phyloP scores from a whole-genome alignment of 345 rosid genomes.

The Populus davidiana region DNA sequence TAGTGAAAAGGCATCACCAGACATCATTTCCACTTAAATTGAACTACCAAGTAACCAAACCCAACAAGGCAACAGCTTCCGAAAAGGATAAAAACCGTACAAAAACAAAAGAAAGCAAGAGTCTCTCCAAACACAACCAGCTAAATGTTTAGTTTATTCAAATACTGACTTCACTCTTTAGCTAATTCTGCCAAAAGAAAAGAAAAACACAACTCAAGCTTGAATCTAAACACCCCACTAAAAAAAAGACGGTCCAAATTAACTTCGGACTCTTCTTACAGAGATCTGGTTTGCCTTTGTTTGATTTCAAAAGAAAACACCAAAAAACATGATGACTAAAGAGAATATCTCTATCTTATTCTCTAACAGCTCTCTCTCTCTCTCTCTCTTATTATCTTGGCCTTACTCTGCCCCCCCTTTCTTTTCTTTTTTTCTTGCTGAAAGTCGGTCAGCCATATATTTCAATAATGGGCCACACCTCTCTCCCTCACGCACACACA shows the following conservation, averaged over 20 bases:
- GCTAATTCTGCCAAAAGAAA: constrained; percentile 66
- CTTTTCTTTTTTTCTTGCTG: not conserved
- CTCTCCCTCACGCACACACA: not conserved
- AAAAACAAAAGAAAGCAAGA: constrained; percentile 39
- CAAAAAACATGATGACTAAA: constrained; percentile 26
- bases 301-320: constrained; percentile 43
- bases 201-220: constrained; percentile 45
- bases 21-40: constrained; percentile 38
- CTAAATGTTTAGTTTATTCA: constrained; percentile 48
- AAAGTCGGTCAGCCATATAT: constrained; percentile 15
- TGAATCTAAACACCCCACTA: constrained; percentile 34
- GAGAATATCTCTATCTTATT: constrained; percentile 25
- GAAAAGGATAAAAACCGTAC: constrained; percentile 36
- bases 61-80: constrained; percentile 38
- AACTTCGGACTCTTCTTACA: constrained; percentile 44
- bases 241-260: constrained; percentile 23
- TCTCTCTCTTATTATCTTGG: constrained; percentile 20
- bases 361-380: constrained; percentile 1
- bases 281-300: constrained; percentile 43
- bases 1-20: constrained; percentile 59
- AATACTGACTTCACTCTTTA: constrained; percentile 31
- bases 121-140: constrained; percentile 52
- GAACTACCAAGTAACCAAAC: constrained; percentile 2
- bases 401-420: constrained; percentile 6
- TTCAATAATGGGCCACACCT: constrained; percentile 13